Conservation (phyloP, 768 basidiomycete genomes). For the Rhodotorula sphaerocarpa region DNA sequence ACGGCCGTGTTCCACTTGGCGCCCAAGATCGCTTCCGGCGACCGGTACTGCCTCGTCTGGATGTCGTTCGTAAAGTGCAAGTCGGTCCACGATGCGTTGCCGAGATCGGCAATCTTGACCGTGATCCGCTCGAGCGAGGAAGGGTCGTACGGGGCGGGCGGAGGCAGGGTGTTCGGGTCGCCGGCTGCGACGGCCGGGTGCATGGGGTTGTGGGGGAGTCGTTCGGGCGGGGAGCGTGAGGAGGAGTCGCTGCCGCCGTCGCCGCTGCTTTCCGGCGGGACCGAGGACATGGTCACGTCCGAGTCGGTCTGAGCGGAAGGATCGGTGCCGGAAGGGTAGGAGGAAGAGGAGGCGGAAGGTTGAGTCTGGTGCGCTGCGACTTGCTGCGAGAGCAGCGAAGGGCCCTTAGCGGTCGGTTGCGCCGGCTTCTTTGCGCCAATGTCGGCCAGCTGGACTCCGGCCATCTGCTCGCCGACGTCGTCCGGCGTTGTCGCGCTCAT, state of each 20-base stretch:
- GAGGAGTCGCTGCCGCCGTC: neutral
- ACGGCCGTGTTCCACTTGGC: slow-evolving; percentile 92
- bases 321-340: neutral
- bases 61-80: slow-evolving; percentile 99
- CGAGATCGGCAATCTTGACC: slow-evolving; percentile 97
- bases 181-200: slow-evolving; percentile 44
- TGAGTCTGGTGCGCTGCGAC: slow-evolving; percentile 40
- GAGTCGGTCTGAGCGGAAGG: slow-evolving; percentile 4
- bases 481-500: slow-evolving; percentile 47
- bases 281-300: slow-evolving; percentile 33
- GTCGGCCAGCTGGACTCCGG: slow-evolving; percentile 43
- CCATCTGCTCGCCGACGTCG: slow-evolving; percentile 50
- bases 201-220: slow-evolving; percentile 41
- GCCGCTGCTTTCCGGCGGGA: neutral
- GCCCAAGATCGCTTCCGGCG: slow-evolving; percentile 93
- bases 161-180: slow-evolving; percentile 47
- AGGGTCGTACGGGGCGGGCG: slow-evolving; percentile 42
- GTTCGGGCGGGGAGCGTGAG: slow-evolving; percentile 36
- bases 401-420: slow-evolving; percentile 36
- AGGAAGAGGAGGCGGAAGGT: neutral
- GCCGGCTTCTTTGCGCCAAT: slow-evolving; percentile 37
- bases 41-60: slow-evolving; percentile 89
- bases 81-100: slow-evolving; percentile 69
- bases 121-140: slow-evolving; percentile 63
- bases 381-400: slow-evolving; percentile 36